Evolutionary conservation across 176 grass and related monocot genomes (phyloP).

Genomic region (Canna indica): DNA sequence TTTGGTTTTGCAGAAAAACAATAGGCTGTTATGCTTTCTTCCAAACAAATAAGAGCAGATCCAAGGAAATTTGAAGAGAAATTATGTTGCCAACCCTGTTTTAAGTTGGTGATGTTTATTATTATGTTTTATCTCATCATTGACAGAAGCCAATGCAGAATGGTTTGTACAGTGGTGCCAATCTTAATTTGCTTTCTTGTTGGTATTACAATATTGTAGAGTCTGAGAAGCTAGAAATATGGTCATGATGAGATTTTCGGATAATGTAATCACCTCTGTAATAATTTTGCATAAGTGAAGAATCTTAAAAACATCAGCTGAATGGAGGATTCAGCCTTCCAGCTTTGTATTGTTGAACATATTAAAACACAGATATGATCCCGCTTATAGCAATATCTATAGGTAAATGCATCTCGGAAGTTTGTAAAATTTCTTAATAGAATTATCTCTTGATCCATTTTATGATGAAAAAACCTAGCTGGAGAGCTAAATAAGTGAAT

Average conservation of each 20-base stretch:
- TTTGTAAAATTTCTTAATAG: too few species aligned
- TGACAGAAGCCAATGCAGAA: background rate
- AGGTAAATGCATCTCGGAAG: too few species aligned
- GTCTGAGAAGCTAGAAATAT: background rate
- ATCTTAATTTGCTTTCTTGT: background rate
- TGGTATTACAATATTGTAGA: background rate
- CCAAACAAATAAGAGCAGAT: background rate
- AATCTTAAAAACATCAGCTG: too few species aligned
- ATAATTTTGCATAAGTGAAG: too few species aligned
- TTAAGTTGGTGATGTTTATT: background rate
- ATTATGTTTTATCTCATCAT: background rate
- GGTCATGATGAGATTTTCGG: background rate
- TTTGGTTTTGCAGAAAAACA: constrained; percentile 2
- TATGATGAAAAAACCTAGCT: too few species aligned
- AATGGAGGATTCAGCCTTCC: too few species aligned
- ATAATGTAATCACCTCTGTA: background rate
- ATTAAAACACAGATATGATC: too few species aligned
- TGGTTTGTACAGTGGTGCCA: background rate
- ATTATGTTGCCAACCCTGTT: background rate
- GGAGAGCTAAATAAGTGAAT: too few species aligned
- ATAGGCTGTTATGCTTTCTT: constrained; percentile 3
- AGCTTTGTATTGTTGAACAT: too few species aligned
- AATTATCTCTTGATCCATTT: too few species aligned
- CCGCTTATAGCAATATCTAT: too few species aligned
- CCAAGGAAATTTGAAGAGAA: background rate